Percentiles rank a stretch among this genome's conserved stretches.
phyloP scores from a whole-genome alignment of 2,329 filamentous ascomycete genomes.

The Cladosporium sp. region DNA sequence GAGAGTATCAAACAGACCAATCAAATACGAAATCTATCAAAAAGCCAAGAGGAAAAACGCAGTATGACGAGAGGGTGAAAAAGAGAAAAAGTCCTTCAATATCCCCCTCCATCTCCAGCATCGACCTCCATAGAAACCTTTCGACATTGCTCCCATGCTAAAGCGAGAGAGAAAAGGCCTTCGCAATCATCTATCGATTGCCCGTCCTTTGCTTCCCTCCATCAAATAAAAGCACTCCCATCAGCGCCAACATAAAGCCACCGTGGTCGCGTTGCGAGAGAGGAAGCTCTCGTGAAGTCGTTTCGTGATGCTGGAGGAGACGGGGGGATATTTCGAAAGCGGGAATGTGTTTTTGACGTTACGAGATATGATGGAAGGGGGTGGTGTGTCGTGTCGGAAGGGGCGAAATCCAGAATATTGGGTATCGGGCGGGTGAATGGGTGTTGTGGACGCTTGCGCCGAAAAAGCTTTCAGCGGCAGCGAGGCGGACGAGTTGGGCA shows the following conservation, averaged over 20 bases:
- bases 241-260: background rate
- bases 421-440: conserved; percentile 1
- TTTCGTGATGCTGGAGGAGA: conserved; percentile 5
- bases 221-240: background rate
- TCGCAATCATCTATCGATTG: conserved; percentile 4
- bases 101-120: no score
- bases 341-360: background rate
- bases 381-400: conserved; percentile 4
- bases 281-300: background rate
- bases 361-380: conserved; percentile 10
- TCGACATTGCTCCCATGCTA: no score
- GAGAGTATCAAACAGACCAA: no score
- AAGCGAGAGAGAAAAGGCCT: background rate
- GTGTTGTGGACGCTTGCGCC: conserved; percentile 11
- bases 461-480: conserved; percentile 7
- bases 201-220: background rate
- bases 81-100: no score
- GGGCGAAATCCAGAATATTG: conserved; percentile 1
- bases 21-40: no score
- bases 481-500: conserved; percentile 16
- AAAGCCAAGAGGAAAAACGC: no score
- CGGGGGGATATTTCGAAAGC: conserved; percentile 1
- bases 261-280: background rate
- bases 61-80: no score
- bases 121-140: no score